Evolutionary conservation across 1,284 basidiomycete genomes (phyloP), one percentile per base, ranked within the genome.

Genomic region (Puccinia brachypodii): DNA sequence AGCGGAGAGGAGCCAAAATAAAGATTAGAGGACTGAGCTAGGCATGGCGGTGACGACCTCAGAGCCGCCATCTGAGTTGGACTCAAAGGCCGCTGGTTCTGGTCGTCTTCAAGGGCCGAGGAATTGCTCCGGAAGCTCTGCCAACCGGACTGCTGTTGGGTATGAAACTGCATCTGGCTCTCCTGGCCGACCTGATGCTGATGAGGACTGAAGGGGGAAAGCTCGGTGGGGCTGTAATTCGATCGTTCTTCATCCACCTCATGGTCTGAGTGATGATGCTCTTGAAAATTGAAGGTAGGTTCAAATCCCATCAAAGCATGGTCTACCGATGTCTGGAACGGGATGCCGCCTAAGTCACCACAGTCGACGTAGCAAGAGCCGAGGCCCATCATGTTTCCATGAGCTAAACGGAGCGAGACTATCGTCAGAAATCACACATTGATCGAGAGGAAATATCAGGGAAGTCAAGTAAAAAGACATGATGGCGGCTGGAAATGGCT

Each of bases 1-100:
- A 74, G 72, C 1, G 72, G 72, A 74, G 72, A 74, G 14, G 72
- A 74, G 72, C 53, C 53, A 38, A 74, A 74, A 74, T 74, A 74
- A 42, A 74, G 50, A 60, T 74, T 60, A 25, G 72, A 60, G n/a
- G 72, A 60, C 38, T 74, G 72, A 3, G 72, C 25, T 9, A 74
- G 47, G 31, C 53, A 60, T 42, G 72, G 53, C 0, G 72, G 50
- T 56, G 72, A 74, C 3, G 72, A 74, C 60, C 72, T 74, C 33
- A 74, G 31, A 28, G 53, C 53, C 28, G 53, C 53, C 72, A 74
- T 74, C 22, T 74, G 53, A 7, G 31, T 60, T 38, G 72, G 72
- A 60, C 50, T 74, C 19, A 74, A 36, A 60, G 72, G 72, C 53
- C 33, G 72, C 38, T 74, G 72, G 19, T 58, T 56, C 28, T 74